Percentiles rank a stretch among this genome's conserved stretches.
These are phyloP conservation scores for Nannochloropsis oceanica DNA, from an alignment of 108 stramenopile species.

Conservation along the genomic window DNA sequence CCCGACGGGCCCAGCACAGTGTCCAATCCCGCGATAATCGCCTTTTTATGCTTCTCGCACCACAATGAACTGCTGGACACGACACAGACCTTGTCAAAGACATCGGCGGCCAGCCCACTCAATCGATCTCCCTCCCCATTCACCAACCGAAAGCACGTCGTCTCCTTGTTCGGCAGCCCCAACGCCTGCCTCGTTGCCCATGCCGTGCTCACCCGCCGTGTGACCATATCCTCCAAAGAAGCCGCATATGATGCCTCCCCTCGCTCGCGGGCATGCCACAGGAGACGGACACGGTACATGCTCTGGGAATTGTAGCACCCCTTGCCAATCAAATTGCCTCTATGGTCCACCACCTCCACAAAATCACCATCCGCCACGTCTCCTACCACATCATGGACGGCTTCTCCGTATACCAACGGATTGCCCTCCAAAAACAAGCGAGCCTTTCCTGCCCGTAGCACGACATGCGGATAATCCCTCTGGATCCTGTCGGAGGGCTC, in stretches of 20 bases:
- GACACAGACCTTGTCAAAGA: constrained; percentile 52
- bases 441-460: not conserved
- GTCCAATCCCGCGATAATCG: constrained; percentile 17
- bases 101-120: constrained; percentile 75
- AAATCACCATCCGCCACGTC: constrained; percentile 11
- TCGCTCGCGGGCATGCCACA: constrained; percentile 1
- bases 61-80: constrained; percentile 65
- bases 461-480: not conserved
- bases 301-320: constrained; percentile 20
- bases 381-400: constrained; percentile 13
- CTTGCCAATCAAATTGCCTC: constrained; percentile 28
- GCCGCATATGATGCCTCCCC: not conserved
- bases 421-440: constrained; percentile 15
- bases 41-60: constrained; percentile 60
- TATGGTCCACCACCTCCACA: constrained; percentile 21
- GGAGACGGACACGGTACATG: constrained; percentile 27
- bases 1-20: not conserved
- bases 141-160: constrained; percentile 31
- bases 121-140: constrained; percentile 88
- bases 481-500: not conserved
- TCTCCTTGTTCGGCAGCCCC: constrained; percentile 14
- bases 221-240: not conserved
- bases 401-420: constrained; percentile 23
- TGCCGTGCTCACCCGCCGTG: constrained; percentile 4
- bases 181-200: constrained; percentile 1